phyloP scores from a whole-genome alignment of 352 stramenopile genomes.

The Pythium chondricola region DNA sequence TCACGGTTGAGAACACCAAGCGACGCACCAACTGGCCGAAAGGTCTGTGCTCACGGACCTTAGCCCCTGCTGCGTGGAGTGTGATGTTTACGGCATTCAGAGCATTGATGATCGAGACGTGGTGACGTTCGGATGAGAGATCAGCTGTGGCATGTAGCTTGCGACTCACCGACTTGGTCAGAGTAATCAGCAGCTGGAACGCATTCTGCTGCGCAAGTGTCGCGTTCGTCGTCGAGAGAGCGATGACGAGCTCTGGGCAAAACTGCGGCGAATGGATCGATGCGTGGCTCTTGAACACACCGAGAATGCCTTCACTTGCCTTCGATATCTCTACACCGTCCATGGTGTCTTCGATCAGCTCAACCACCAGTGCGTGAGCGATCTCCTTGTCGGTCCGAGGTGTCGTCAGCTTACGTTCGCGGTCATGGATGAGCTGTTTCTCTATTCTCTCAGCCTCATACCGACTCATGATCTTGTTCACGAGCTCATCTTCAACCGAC shows the following conservation, averaged over 20 bases:
- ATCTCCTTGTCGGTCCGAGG: slow-evolving; percentile 20
- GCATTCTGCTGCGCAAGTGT: slow-evolving; percentile 54
- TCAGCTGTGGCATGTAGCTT: slow-evolving; percentile 32
- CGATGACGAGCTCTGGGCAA: slow-evolving; percentile 38
- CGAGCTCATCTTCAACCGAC: slow-evolving; percentile 58
- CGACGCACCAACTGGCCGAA: slow-evolving; percentile 78
- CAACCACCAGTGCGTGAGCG: slow-evolving; percentile 32
- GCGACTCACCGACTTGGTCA: slow-evolving; percentile 66
- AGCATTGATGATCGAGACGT: slow-evolving; percentile 53
- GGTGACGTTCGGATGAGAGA: slow-evolving; percentile 34
- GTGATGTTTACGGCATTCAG: slow-evolving; percentile 68
- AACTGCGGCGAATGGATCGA: slow-evolving; percentile 69
- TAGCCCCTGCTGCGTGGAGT: slow-evolving; percentile 41
- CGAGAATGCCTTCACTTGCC: slow-evolving; percentile 54
- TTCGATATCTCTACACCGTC: slow-evolving; percentile 64
- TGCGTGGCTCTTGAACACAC: slow-evolving; percentile 73
- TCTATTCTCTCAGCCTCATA: slow-evolving; percentile 43
- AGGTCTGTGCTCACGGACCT: slow-evolving; percentile 43
- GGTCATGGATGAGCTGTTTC: slow-evolving; percentile 7
- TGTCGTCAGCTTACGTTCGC: slow-evolving; percentile 4
- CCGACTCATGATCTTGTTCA: slow-evolving; percentile 64
- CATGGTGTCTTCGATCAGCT: slow-evolving; percentile 55
- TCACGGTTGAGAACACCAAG: slow-evolving; percentile 67
- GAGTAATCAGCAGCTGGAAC: slow-evolving; percentile 65
- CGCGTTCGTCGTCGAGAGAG: slow-evolving; percentile 31